phyloP scores from a whole-genome alignment of 805 yeast genomes.

The Ogataea pignaliae region DNA sequence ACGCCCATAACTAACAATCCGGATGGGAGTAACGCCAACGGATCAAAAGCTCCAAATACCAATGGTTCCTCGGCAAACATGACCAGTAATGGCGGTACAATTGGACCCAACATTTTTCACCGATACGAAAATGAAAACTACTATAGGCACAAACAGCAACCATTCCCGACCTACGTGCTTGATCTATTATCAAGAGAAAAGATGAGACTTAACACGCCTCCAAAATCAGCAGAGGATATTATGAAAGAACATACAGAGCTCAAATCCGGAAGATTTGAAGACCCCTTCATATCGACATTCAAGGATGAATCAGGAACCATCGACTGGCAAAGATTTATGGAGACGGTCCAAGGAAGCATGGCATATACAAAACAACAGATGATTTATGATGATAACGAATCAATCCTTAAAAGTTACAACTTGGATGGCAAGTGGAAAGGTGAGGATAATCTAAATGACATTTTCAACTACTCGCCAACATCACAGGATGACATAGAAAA shows the following conservation, averaged over 20 bases:
- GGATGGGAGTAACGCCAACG: too few relatives aligned
- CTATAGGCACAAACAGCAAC: slow-evolving; percentile 22
- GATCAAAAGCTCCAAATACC: background rate
- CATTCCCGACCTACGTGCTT: slow-evolving; percentile 63
- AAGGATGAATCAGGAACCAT: slow-evolving; percentile 11
- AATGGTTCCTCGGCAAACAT: slow-evolving; percentile 3
- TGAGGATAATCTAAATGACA: slow-evolving; percentile 52
- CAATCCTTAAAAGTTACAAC: slow-evolving; percentile 16
- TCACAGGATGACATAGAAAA: slow-evolving; percentile 13
- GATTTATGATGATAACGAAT: slow-evolving; percentile 22
- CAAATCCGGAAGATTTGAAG: slow-evolving; percentile 5
- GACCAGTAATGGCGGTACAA: too few relatives aligned
- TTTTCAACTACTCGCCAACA: slow-evolving; percentile 38
- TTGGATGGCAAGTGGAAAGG: slow-evolving; percentile 67
- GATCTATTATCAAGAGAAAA: slow-evolving; percentile 40
- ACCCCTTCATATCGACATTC: slow-evolving; percentile 20
- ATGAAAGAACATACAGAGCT: background rate
- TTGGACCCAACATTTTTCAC: slow-evolving; percentile 10
- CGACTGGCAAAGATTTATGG: slow-evolving; percentile 19
- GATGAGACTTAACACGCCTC: background rate
- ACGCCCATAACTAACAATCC: too few relatives aligned
- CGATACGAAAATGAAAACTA: slow-evolving; percentile 9
- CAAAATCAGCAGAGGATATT: background rate
- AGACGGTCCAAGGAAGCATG: slow-evolving; percentile 23
- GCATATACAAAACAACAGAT: slow-evolving; percentile 24